Conservation (phyloP, 2,329 filamentous ascomycete species). For the Trichothecium sympodiale region DNA sequence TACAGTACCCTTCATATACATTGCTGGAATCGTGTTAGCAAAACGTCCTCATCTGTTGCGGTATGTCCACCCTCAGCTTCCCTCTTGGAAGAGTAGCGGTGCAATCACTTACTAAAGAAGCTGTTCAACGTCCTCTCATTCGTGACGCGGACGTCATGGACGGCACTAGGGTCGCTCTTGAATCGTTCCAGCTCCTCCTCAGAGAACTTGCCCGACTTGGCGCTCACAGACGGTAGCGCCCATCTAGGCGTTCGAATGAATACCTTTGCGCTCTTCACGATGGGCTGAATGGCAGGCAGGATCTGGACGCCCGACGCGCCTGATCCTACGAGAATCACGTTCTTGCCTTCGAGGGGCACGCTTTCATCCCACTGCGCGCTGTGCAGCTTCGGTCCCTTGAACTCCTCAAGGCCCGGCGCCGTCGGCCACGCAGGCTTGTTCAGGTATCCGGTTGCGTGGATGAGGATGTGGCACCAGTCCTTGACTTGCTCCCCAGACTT, state of each 20-base stretch:
- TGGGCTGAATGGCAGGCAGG: constrained; percentile 30
- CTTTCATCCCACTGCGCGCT: constrained; percentile 25
- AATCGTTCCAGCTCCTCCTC: constrained; percentile 1
- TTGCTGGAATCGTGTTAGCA: neutral
- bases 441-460: constrained; percentile 35
- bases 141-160: neutral
- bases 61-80: no score
- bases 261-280: constrained; percentile 1
- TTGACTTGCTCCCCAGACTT: neutral
- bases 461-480: constrained; percentile 29
- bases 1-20: constrained; percentile 2
- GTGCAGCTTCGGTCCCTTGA: constrained; percentile 38
- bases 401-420: constrained; percentile 32
- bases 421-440: constrained; percentile 42
- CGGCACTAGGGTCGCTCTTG: neutral
- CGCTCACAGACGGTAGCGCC: constrained; percentile 1
- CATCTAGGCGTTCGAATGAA: constrained; percentile 2
- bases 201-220: constrained; percentile 1
- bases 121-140: constrained; percentile 3
- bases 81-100: neutral
- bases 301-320: constrained; percentile 46
- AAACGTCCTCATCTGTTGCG: neutral
- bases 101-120: constrained; percentile 1
- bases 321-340: constrained; percentile 42
- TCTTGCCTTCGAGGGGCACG: constrained; percentile 35